Evolutionary conservation across 495 filamentous ascomycete genomes (phyloP), one percentile per base, ranked within the genome.

Genomic region (Aspergillus nidulans): DNA sequence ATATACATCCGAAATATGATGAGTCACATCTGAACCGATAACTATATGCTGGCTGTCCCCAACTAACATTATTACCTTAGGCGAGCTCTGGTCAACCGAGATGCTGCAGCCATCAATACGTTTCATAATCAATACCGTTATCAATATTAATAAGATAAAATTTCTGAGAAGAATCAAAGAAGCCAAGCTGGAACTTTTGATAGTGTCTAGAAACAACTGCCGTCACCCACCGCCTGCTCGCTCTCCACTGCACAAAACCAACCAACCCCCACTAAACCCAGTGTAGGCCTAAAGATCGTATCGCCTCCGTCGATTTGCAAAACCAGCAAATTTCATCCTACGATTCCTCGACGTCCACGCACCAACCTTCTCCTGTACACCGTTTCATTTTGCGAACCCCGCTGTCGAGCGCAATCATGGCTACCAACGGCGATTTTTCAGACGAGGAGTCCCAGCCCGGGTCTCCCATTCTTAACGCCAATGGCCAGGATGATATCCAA

Each of bases 351-450:
- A 54, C 52, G 42, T 41, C 56, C 45, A 26, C 48, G 56, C 52
- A 52, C 46, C 52, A 48, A 26, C 30, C 36, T 47, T 46, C 54
- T 52, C 48, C 51, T 53, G 55, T 43, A 52, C 48, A 40, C 55
- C 52, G 44, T 26, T 38, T 57, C 40, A 41, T 43, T 30, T 49
- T 43, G 4, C 45, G 39, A 36, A 45, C 8, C 52, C 49, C 55
- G 13, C 20, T 20, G 52, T 51, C 55, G n/a, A 46, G 46, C 59
- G 72, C 70, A 75, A 83, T 64, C 71, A 85, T 85, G 82, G 80
- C 81, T 62, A 74, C 81, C 57, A 84, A 84, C 71, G 82, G 81
- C 65, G 81, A 84, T 64, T 76, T 82, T 66, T 80, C 79, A 48
- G 81, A 85, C 46, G 81, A 84, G 57, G 80, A 82, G 49, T 79